Percentiles rank a stretch among this genome's conserved stretches.
phyloP scores from a whole-genome alignment of 306 rosid species.

The Cucurbita pepo region DNA sequence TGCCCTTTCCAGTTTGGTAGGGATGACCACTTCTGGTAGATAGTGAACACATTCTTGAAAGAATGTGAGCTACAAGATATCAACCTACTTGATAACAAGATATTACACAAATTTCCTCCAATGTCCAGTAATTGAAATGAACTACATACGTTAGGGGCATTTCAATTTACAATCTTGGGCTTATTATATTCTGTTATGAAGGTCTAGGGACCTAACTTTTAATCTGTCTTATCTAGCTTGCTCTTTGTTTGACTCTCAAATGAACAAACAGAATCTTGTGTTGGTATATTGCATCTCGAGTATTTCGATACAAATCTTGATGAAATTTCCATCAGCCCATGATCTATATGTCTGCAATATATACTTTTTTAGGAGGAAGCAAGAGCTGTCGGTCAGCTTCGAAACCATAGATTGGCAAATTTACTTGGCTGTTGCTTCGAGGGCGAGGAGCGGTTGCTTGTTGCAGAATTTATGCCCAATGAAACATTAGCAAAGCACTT shows the following conservation, averaged over 20 bases:
- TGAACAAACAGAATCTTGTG: background rate
- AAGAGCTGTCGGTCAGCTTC: slow-evolving; percentile 74
- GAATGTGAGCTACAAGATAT: background rate
- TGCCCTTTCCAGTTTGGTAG: background rate
- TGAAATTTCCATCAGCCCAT: background rate
- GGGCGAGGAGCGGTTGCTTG: slow-evolving; percentile 87
- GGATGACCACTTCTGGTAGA: background rate
- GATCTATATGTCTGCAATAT: background rate
- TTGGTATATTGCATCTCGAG: background rate
- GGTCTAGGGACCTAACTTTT: background rate
- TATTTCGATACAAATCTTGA: background rate
- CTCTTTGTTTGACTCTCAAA: background rate
- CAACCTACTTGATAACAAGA: background rate
- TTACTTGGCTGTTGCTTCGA: slow-evolving; percentile 88
- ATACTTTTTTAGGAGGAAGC: slow-evolving; percentile 65
- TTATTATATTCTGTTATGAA: background rate
- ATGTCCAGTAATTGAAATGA: background rate
- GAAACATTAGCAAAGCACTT: slow-evolving; percentile 94
- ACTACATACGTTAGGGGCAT: background rate
- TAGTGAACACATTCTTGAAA: background rate
- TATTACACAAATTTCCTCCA: background rate
- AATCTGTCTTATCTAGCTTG: background rate
- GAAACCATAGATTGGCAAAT: slow-evolving; percentile 70
- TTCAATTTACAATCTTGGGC: background rate
- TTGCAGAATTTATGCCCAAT: slow-evolving; percentile 81